Base-by-base conservation (phyloP, 352 stramenopile genomes). In the Phytophthora tubulina region DNA sequence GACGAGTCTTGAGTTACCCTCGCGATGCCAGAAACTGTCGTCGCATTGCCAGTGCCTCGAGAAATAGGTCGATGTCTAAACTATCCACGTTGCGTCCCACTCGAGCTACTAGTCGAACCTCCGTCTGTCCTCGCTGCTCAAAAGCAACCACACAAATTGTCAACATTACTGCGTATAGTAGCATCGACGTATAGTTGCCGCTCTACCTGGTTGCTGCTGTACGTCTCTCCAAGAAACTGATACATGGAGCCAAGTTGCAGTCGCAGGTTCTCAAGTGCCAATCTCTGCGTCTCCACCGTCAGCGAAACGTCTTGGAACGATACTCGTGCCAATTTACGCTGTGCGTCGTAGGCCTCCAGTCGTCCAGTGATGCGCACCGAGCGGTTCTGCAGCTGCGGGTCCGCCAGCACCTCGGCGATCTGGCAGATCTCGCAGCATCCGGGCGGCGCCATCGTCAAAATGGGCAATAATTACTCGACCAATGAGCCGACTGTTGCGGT, bases 211-310 rank as follows among this genome's bases (percentile, higher is more conserved):
- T 66, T 59, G 11, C 11, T 60, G 7, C 45, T 49, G 60, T 92
- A 85, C 11, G 89, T 95, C 61, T 96, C 89, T 14, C 89, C 89
- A 3, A 96, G 60, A 53, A 96, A 95, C 62, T 96, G 89, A 42
- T 93, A 95, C 86, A 94, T 88, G 38, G 87, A 92, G 21, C 86
- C 86, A 14, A 94, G 58, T 11, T 74, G 75, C 65, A 96, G 72
- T 11, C 85, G 80, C n/a, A 91, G 59, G 27, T 80, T 69, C 33
- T 82, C 75, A 31, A 87, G 69, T 32, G 72, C 75, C 30, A 94
- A 53, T n/a, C 81, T 41, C 27, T 80, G 75, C 46, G 89, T 96
- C 63, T 94, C 86, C 35, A 96, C 72, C n/a, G 75, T 79, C 65
- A 96, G 78, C 1, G 77, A 69, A 3, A 76, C 79, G 52, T 72